Base-by-base conservation (phyloP, 306 rosid genomes). In the Acacia melanoxylon region DNA sequence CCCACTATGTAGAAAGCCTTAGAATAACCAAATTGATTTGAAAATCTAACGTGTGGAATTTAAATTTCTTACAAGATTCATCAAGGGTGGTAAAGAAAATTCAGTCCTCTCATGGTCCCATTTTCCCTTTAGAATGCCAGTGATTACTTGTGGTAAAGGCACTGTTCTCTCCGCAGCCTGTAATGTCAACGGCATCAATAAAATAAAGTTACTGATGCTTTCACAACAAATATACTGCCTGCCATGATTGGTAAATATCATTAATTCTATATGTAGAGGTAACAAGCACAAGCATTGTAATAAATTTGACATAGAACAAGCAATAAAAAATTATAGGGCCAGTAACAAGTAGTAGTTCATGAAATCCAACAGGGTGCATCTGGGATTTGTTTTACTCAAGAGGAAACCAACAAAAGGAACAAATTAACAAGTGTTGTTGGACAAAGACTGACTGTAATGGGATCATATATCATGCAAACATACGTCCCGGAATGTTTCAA, bases 1-100 rank as follows among this genome's bases (percentile, higher is more conserved):
- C 31, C 24, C 5, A 6, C 10, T 68, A 17, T 68, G 24, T 37
- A 68, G 22, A 25, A 68, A 68, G 31, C 29, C 24, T 44, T 44
- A 24, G 22, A 42, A 68, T 41, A 68, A 68, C 72, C 67, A 61
- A 45, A 68, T 56, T 72, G 78, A 72, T 40, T 48, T 71, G 46
- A 83, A 78, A 72, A 62, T 37, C 40, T 13, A 68, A 82, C 67
- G 54, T 35, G 76, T 68, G 68, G 74, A 83, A 77, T 58, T 68
- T 19, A 62, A 79, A 82, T 79, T 82, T 86, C 97, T 89, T 89
- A 95, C 98, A 69, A 95, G 98, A 85, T 87, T 92, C 99, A 95
- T 86, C 85, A 95, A 82, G 73, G 99, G 97, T 82, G 99, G 99
- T 87, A 95, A 87, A 84, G 93, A 95, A 88, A 95, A 90, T 84